phyloP scores from a whole-genome alignment of 768 basidiomycete genomes.

The Steccherinum ochraceum region DNA sequence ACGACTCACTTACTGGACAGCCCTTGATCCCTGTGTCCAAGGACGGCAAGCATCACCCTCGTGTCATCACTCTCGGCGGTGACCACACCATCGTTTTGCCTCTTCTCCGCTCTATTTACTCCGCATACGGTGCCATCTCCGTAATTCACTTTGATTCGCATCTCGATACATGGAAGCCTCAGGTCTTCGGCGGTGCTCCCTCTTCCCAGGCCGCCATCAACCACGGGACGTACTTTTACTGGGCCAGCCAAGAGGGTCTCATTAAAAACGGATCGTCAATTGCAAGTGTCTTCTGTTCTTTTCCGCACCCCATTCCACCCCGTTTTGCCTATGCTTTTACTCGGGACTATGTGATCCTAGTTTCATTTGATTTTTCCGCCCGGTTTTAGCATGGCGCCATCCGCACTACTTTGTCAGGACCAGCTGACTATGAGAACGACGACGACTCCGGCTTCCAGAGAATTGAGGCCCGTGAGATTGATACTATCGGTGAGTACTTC shows the following conservation, averaged over 20 bases:
- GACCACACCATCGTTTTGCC: conserved; percentile 82
- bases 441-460: conserved; percentile 74
- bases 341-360: conserved; percentile 65
- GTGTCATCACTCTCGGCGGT: conserved; percentile 79
- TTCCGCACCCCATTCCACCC: background rate
- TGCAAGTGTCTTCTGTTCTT: conserved; percentile 56
- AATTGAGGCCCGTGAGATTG: conserved; percentile 82
- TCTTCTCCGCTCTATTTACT: conserved; percentile 61
- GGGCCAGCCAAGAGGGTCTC: conserved; percentile 78
- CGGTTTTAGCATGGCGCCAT: conserved; percentile 84
- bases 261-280: conserved; percentile 74
- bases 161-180: conserved; percentile 74
- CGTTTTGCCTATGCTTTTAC: conserved; percentile 13
- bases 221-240: conserved; percentile 89
- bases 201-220: conserved; percentile 71
- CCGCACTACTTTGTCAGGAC: conserved; percentile 74
- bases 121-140: conserved; percentile 72
- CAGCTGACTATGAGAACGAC: conserved; percentile 73
- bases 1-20: conserved; percentile 54
- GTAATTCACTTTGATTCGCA: conserved; percentile 89
- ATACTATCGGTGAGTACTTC: conserved; percentile 53
- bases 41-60: conserved; percentile 73
- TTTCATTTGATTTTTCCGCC: conserved; percentile 40
- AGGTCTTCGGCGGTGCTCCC: conserved; percentile 69
- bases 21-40: conserved; percentile 50